Evolutionary conservation across 2,329 filamentous ascomycete genomes (phyloP).

Genomic region (Arthroderma uncinatum): DNA sequence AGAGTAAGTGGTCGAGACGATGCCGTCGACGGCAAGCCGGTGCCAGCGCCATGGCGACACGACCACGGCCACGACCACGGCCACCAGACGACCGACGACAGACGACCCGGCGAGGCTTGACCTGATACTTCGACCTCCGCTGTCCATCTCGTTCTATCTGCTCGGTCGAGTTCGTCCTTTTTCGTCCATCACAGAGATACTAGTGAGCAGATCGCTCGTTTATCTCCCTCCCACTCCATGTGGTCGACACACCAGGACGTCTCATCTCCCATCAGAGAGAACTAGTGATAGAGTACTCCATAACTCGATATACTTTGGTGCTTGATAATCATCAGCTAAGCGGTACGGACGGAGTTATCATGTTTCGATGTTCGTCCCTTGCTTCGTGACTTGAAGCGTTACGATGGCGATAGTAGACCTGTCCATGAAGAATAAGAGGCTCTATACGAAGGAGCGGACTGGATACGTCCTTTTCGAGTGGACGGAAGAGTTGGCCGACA

Average conservation of each 20-base stretch:
- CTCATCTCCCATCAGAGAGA: no score
- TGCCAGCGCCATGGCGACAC: background rate
- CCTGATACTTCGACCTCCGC: no score
- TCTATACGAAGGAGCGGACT: background rate
- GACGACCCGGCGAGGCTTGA: background rate
- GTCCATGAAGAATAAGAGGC: background rate
- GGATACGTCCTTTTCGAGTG: background rate
- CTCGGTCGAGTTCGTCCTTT: background rate
- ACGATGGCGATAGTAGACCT: background rate
- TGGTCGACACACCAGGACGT: background rate
- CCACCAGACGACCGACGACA: background rate
- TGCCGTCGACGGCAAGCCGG: background rate
- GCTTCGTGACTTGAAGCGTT: background rate
- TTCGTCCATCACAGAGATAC: background rate
- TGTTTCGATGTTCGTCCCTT: background rate
- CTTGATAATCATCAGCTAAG: conserved; percentile 6
- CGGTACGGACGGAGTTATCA: background rate
- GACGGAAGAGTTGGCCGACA: conserved; percentile 4
- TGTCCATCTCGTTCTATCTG: no score
- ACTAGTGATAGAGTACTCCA: background rate
- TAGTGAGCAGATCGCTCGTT: background rate
- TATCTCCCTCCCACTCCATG: background rate
- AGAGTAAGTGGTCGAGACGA: background rate
- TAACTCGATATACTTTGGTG: background rate
- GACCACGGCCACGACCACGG: background rate